Evolutionary conservation across 1,284 basidiomycete genomes (phyloP), one percentile per base, ranked within the genome.

Genomic region (Trichosporon inkin): DNA sequence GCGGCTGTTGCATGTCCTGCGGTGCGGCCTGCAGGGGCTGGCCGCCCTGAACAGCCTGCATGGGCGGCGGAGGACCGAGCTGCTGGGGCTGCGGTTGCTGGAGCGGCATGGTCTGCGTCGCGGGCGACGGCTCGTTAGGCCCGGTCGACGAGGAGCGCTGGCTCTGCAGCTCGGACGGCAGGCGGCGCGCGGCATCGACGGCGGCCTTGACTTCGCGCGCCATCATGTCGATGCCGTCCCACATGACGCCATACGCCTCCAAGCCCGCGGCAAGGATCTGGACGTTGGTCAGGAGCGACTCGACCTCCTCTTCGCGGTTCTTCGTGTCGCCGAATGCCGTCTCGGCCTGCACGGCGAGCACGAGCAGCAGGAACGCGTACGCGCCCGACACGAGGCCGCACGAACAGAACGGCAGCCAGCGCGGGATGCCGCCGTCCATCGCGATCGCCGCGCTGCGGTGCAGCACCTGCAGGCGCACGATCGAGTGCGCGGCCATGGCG

Each of bases 221-320:
- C 75, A 79, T 79, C 47, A 70, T 68, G 51, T 74, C 73, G 61
- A 80, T 78, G 17, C 77, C 78, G 36, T 72, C 76, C 78, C 78
- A 80, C 75, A 79, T 77, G 47, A 66, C 61, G 14, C 77, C 78
- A 60, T 79, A 80, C 32, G 75, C 74, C 58, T 77, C 73, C 7
- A 80, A 64, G 20, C 77, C 78, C n/a, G 74, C 78, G 22, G 77
- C 60, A 40, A 80, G 74, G 57, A 79, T 71, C 61, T 74, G 75
- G 57, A 78, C 78, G 57, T 80, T 79, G 2, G 75, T 78, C 63
- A 76, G 70, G 13, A 80, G 64, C 5, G 71, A 69, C 19, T 78
- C 72, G 14, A 79, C 65, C 66, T 79, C 76, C 34, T 74, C 74
- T 0, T 64, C 57, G 16, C 65, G 60, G 8, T 61, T 57, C 20